Base-by-base conservation (phyloP, 495 filamentous ascomycete genomes). In the Penicillium macrosclerotiorum region DNA sequence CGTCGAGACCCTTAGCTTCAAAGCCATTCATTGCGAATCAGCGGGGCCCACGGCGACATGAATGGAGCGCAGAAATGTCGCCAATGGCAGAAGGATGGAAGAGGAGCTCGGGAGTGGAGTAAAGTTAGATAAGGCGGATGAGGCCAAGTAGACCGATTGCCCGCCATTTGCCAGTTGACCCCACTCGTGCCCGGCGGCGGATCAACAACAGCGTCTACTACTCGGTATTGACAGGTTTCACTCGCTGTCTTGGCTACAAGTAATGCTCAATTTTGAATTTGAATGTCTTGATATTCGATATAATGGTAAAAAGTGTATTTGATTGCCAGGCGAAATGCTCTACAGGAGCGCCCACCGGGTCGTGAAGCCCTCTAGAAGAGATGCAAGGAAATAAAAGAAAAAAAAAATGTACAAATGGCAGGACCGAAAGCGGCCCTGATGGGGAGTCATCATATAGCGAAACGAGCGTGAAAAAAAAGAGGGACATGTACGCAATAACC, bases 1-100 rank as follows among this genome's bases (percentile, higher is more conserved):
- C 86, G 62, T 89, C 80, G 53, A 92, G 78, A 56, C 74, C 73
- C 60, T 84, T 80, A 47, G 84, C 73, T 51, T 83, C 72, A 72
- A 88, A 85, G 59, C 83, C 83, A 69, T 84, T 84, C 83, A 86
- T 86, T 45, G 60, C 62, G 68, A 62, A 55, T 54, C 22, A 32
- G 26, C 33, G 19, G 23, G 42, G 22, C 9, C 17, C 22, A 14
- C 40, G 40, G 26, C 53, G 55, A 52, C 64, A 67, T 69, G 50
- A 54, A 64, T 45, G 20, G 18, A 37, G 41, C n/a, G n/a, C n/a
- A 29, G 26, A 19, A 37, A 47, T 26, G 36, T 40, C 37, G 25
- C 40, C 39, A 47, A 55, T 57, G 23, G 33, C 39, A 39, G 38
- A 51, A 47, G 55, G 50, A 43, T 24, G 42, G 48, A 45, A 42